phyloP scores from a whole-genome alignment of 2,329 filamentous ascomycete genomes.

The Bipolaris oryzae region DNA sequence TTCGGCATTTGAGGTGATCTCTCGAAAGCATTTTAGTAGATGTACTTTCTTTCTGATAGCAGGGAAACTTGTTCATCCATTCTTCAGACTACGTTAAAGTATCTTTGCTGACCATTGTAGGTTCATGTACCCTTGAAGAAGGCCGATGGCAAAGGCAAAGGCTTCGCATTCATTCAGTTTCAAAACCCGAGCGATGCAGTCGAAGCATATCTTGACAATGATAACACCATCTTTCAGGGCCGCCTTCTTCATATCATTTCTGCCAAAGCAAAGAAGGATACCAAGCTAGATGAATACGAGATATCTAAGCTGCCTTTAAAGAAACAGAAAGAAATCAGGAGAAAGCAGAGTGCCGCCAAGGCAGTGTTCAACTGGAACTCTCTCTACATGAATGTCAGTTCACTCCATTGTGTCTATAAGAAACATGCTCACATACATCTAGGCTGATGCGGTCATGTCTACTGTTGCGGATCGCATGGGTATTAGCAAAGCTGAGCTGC shows the following conservation, averaged over 20 bases:
- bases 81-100: background rate
- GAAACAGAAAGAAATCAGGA: slow-evolving; percentile 89
- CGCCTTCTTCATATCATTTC: slow-evolving; percentile 90
- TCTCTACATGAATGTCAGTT: slow-evolving; percentile 81
- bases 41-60: slow-evolving; percentile 88
- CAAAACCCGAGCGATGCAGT: slow-evolving; percentile 73
- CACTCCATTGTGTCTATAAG: too few species aligned
- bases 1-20: slow-evolving; percentile 85
- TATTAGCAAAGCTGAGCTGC: slow-evolving; percentile 85
- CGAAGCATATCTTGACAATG: slow-evolving; percentile 77
- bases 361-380: slow-evolving; percentile 96
- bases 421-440: background rate
- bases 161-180: slow-evolving; percentile 88
- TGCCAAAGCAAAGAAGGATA: slow-evolving; percentile 79
- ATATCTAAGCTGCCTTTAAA: slow-evolving; percentile 92
- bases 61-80: slow-evolving; percentile 14
- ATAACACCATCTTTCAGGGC: slow-evolving; percentile 89
- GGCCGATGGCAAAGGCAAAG: slow-evolving; percentile 75
- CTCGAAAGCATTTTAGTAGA: slow-evolving; percentile 99
- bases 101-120: slow-evolving; percentile 57
- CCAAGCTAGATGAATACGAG: slow-evolving; percentile 83
- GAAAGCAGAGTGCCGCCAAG: slow-evolving; percentile 78
- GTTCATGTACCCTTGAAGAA: slow-evolving; percentile 82
- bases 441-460: slow-evolving; percentile 81
- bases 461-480: slow-evolving; percentile 86